Percentiles rank a stretch among this genome's conserved stretches.
These are phyloP conservation scores for Carex scoparia DNA, from an alignment of 176 grass and related monocot species.

Conservation along the genomic window DNA sequence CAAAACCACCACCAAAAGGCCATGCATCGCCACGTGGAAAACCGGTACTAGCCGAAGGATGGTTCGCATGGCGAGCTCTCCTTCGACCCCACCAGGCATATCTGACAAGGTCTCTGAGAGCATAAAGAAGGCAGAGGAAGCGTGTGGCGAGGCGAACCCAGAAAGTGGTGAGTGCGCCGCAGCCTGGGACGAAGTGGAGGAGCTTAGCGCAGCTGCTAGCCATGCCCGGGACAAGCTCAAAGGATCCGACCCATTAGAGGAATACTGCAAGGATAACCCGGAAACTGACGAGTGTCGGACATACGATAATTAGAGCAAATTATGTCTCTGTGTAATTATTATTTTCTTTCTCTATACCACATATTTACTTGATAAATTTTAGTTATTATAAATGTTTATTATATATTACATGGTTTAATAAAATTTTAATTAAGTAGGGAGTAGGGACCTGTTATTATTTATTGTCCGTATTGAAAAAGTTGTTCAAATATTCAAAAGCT, in stretches of 20 bases:
- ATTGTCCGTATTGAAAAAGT: too few species aligned
- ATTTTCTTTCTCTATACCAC: background rate
- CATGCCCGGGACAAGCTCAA: constrained; percentile 84
- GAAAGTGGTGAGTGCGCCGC: constrained; percentile 62
- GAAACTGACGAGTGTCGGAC: constrained; percentile 83
- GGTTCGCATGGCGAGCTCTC: constrained; percentile 39
- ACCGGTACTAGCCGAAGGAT: constrained; percentile 3
- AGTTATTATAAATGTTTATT: background rate
- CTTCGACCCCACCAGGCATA: constrained; percentile 52
- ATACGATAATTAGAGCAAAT: constrained; percentile 50
- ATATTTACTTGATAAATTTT: background rate
- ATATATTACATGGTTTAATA: background rate
- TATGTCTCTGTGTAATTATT: background rate
- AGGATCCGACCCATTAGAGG: constrained; percentile 63
- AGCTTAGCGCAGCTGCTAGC: constrained; percentile 83
- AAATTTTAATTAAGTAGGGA: background rate
- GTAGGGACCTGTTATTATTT: too few species aligned
- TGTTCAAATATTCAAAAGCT: too few species aligned
- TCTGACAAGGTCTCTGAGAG: constrained; percentile 82
- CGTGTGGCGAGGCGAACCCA: constrained; percentile 37
- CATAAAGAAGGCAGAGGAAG: constrained; percentile 82
- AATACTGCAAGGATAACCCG: constrained; percentile 90
- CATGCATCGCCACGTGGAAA: constrained; percentile 21
- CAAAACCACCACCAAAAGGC: constrained; percentile 16
- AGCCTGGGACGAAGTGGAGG: constrained; percentile 93